Conservation (phyloP, 768 basidiomycete genomes). For the Mycena chlorophos region DNA sequence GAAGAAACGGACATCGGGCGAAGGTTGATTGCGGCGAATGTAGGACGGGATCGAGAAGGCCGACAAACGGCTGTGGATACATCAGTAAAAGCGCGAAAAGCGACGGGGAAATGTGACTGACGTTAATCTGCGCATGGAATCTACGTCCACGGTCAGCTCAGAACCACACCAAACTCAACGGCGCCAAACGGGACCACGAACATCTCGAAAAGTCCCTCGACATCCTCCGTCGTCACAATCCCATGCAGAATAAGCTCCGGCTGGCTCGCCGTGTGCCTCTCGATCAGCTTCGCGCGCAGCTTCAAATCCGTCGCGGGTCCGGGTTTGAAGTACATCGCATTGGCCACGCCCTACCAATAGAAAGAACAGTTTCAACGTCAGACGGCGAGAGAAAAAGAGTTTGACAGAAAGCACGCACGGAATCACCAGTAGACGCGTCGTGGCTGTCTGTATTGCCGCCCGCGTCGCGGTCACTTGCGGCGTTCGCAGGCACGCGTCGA, state of each 20-base stretch:
- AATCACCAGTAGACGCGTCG: conserved; percentile 38
- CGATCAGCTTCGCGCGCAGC: conserved; percentile 70
- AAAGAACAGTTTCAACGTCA: conserved; percentile 8
- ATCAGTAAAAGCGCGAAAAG: background rate
- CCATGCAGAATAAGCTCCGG: conserved; percentile 83
- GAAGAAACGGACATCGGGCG: conserved; percentile 84
- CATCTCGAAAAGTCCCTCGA: conserved; percentile 84
- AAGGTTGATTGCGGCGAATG: conserved; percentile 81
- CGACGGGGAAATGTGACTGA: conserved; percentile 34
- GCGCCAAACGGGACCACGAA: conserved; percentile 37
- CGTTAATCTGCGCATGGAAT: conserved; percentile 71
- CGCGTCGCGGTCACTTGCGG: too few species aligned
- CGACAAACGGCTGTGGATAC: conserved; percentile 58
- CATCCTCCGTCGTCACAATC: conserved; percentile 73
- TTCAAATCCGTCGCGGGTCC: conserved; percentile 76
- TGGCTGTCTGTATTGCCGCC: conserved; percentile 32
- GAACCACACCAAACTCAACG: conserved; percentile 1
- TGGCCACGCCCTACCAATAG: conserved; percentile 88
- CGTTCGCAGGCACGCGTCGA: too few species aligned
- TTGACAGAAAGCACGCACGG: conserved; percentile 42
- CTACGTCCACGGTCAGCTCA: conserved; percentile 40
- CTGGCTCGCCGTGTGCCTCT: conserved; percentile 73
- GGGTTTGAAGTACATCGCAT: conserved; percentile 77
- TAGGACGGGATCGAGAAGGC: conserved; percentile 75
- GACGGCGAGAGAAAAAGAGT: conserved; percentile 5